These are phyloP conservation scores for Dioszegia aurantiaca DNA, from an alignment of 768 basidiomycete species.

Conservation along the genomic window DNA sequence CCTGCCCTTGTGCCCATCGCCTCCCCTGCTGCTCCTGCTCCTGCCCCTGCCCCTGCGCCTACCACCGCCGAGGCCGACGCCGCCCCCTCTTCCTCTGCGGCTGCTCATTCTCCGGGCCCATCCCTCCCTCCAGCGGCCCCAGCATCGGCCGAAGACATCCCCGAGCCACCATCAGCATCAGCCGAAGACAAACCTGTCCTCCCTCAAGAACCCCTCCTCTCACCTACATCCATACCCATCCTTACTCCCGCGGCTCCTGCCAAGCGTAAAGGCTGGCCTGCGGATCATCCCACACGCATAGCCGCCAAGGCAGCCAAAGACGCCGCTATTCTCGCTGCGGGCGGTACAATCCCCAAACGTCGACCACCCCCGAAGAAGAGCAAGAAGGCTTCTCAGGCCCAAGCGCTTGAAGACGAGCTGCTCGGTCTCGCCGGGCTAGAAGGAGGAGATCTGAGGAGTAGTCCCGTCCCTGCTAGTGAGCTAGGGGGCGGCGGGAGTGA, in stretches of 20 bases:
- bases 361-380: conserved; percentile 17
- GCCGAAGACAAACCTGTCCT: background rate
- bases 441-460: conserved; percentile 30
- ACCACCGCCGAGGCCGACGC: background rate
- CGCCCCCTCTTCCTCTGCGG: background rate
- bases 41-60: background rate
- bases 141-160: background rate
- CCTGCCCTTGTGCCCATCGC: background rate
- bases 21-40: background rate
- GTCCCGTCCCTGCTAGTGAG: background rate
- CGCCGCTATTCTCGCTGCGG: conserved; percentile 21
- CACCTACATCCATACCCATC: background rate
- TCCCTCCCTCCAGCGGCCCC: too few relatives aligned
- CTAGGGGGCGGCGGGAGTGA: too few relatives aligned
- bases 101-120: too few relatives aligned
- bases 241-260: background rate
- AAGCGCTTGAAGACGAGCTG: conserved; percentile 42
- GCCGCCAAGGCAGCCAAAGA: conserved; percentile 24
- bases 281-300: conserved; percentile 28
- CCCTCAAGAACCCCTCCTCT: too few relatives aligned
- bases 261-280: conserved; percentile 25
- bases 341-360: conserved; percentile 10
- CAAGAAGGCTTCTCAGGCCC: conserved; percentile 15
- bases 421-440: conserved; percentile 28
- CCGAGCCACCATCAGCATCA: background rate